A percentile compares a stretch with the other conserved stretches of the same genome.
phyloP scores from a whole-genome alignment of 371 early-diverging fungal genomes.

The Batrachochytrium dendrobatidis region DNA sequence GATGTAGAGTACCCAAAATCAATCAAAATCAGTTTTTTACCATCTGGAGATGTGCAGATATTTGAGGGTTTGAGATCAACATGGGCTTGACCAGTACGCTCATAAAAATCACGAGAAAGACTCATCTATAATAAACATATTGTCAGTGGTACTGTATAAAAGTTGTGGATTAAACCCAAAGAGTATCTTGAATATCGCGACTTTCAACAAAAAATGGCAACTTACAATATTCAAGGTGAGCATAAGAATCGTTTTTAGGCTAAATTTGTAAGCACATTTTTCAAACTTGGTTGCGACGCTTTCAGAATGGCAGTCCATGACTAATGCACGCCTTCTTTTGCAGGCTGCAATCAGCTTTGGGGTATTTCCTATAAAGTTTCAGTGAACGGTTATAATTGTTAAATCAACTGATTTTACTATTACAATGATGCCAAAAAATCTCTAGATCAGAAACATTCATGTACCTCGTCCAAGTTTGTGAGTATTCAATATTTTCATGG shows the following conservation, averaged over 20 bases:
- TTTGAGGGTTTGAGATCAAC: slow-evolving; percentile 47
- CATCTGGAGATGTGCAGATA: slow-evolving; percentile 30
- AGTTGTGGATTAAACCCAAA: not conserved
- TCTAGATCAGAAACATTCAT: not conserved
- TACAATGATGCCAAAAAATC: not conserved
- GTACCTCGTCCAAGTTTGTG: slow-evolving; percentile 18
- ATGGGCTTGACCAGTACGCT: slow-evolving; percentile 16
- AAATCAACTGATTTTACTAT: not conserved
- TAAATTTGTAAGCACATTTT: slow-evolving; percentile 12
- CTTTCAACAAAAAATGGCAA: not conserved
- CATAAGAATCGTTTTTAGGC: slow-evolving; percentile 22
- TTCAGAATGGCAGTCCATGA: slow-evolving; percentile 22
- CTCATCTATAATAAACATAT: slow-evolving; percentile 7
- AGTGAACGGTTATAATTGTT: not conserved
- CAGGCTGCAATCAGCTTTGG: slow-evolving; percentile 12
- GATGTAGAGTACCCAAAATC: slow-evolving; percentile 41
- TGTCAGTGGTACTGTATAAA: too few relatives aligned
- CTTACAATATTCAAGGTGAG: slow-evolving; percentile 17
- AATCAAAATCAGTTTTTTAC: slow-evolving; percentile 30
- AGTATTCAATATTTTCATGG: slow-evolving; percentile 17
- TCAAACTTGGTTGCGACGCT: slow-evolving; percentile 17
- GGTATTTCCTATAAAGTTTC: slow-evolving; percentile 4
- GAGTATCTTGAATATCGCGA: too few relatives aligned
- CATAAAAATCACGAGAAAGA: slow-evolving; percentile 11
- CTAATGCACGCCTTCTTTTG: slow-evolving; percentile 5